A percentile compares a stretch with the other conserved stretches of the same genome.
Evolutionary conservation across 495 filamentous ascomycete species (phyloP).

Genomic region (Tuber microsphaerosporum): DNA sequence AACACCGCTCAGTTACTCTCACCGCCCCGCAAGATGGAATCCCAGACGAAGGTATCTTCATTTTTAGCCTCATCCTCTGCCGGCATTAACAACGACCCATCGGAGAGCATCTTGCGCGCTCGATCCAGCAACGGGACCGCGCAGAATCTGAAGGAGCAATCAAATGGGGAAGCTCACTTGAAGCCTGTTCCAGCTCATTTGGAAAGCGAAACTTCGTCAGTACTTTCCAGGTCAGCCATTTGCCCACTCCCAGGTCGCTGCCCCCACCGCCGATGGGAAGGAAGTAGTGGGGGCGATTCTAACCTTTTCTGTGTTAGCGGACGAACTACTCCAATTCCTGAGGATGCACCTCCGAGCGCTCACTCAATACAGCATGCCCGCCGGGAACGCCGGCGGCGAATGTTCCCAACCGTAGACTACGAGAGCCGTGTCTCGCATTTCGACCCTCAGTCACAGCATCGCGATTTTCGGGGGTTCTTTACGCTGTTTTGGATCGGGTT

Average conservation of each 20-base stretch:
- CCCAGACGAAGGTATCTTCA: neutral
- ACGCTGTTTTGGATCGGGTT: constrained; percentile 94
- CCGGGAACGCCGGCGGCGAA: constrained; percentile 67
- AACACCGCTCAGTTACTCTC: neutral
- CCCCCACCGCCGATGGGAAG: neutral
- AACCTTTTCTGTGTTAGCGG: constrained; percentile 52
- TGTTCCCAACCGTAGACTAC: constrained; percentile 96
- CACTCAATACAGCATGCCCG: constrained; percentile 81
- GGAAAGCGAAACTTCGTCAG: constrained; percentile 25
- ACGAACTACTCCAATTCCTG: constrained; percentile 76
- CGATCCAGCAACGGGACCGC: neutral
- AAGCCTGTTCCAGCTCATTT: constrained; percentile 13
- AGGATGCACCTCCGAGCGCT: constrained; percentile 84
- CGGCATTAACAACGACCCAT: neutral
- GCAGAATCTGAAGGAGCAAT: neutral
- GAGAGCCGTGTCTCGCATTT: constrained; percentile 91
- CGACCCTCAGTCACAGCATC: constrained; percentile 83
- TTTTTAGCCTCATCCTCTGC: neutral
- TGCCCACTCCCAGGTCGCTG: neutral
- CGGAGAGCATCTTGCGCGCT: neutral
- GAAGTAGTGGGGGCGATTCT: neutral
- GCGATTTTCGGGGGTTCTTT: constrained; percentile 94
- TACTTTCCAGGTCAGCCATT: constrained; percentile 27
- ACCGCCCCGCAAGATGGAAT: neutral
- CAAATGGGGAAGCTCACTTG: constrained; percentile 18